Conservation (phyloP, 495 filamentous ascomycete species). For the Lophiotrema nucula region DNA sequence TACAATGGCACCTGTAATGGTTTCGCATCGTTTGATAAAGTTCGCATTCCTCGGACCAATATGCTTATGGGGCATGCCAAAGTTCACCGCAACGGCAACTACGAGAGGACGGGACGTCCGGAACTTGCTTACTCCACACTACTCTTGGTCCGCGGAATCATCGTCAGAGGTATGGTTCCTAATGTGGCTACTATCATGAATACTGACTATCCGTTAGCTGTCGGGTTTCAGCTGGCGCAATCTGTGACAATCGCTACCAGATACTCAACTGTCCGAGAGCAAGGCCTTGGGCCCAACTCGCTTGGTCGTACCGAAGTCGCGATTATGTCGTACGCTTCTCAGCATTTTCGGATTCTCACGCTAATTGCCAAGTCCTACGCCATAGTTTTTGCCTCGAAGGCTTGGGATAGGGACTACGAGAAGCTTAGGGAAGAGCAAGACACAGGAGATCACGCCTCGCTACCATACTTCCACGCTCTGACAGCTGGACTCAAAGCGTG, state of each 20-base stretch:
- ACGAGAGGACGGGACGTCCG: conserved; percentile 14
- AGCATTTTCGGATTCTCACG: conserved; percentile 14
- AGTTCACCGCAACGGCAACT: conserved; percentile 27
- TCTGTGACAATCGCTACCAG: conserved; percentile 9
- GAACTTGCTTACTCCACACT: conserved; percentile 30
- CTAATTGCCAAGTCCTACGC: conserved; percentile 11
- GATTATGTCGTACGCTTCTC: conserved; percentile 12
- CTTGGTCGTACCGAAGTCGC: not conserved
- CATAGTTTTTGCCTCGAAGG: conserved; percentile 10
- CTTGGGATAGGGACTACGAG: conserved; percentile 7
- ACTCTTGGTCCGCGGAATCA: conserved; percentile 25
- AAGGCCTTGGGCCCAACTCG: conserved; percentile 10
- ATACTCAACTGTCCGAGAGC: conserved; percentile 18
- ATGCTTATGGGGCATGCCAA: conserved; percentile 31
- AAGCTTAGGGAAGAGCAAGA: conserved; percentile 2
- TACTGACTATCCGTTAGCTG: too few relatives aligned
- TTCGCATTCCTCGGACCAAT: conserved; percentile 26
- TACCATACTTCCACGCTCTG: conserved; percentile 7
- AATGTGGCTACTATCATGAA: too few relatives aligned
- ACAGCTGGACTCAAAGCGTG: conserved; percentile 13
- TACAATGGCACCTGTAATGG: conserved; percentile 27
- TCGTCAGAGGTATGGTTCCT: too few relatives aligned
- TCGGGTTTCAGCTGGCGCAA: conserved; percentile 1
- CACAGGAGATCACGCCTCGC: not conserved
- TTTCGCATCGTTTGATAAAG: conserved; percentile 27